These are phyloP conservation scores for Carpinus viminea DNA, from an alignment of 306 rosid species.

Conservation along the genomic window DNA sequence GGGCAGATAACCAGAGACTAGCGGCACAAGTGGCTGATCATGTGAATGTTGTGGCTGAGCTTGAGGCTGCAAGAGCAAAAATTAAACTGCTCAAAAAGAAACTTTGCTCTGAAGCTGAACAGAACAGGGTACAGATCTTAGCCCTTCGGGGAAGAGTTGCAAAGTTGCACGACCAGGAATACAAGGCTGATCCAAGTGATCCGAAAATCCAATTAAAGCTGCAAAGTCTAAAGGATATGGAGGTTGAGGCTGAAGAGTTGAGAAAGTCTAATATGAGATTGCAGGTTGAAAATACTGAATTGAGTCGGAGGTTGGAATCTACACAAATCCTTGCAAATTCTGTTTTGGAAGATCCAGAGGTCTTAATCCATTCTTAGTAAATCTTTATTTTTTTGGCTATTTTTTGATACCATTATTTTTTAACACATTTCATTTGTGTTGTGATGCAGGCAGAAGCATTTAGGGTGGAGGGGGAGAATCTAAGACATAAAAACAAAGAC, in stretches of 20 bases:
- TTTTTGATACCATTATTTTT: slow-evolving; percentile 4
- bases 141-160: slow-evolving; percentile 60
- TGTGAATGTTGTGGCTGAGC: slow-evolving; percentile 53
- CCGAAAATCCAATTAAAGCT: slow-evolving; percentile 39
- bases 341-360: slow-evolving; percentile 68
- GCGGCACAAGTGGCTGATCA: slow-evolving; percentile 55
- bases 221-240: slow-evolving; percentile 55
- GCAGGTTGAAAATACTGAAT: slow-evolving; percentile 60
- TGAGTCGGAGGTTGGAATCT: slow-evolving; percentile 71
- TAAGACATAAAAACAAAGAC: slow-evolving; percentile 47
- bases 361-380: slow-evolving; percentile 27
- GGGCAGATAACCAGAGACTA: slow-evolving; percentile 62
- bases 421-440: slow-evolving; percentile 7
- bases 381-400: background rate
- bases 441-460: slow-evolving; percentile 52
- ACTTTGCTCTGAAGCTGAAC: slow-evolving; percentile 68
- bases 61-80: slow-evolving; percentile 68
- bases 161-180: slow-evolving; percentile 65
- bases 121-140: slow-evolving; percentile 62
- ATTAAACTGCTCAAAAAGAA: slow-evolving; percentile 69
- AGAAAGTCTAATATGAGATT: slow-evolving; percentile 53
- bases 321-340: slow-evolving; percentile 79
- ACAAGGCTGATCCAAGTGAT: slow-evolving; percentile 34
- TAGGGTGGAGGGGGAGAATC: slow-evolving; percentile 47
- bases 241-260: slow-evolving; percentile 56